phyloP scores from a whole-genome alignment of 2,329 filamentous ascomycete genomes.

The Epichloe scottii region DNA sequence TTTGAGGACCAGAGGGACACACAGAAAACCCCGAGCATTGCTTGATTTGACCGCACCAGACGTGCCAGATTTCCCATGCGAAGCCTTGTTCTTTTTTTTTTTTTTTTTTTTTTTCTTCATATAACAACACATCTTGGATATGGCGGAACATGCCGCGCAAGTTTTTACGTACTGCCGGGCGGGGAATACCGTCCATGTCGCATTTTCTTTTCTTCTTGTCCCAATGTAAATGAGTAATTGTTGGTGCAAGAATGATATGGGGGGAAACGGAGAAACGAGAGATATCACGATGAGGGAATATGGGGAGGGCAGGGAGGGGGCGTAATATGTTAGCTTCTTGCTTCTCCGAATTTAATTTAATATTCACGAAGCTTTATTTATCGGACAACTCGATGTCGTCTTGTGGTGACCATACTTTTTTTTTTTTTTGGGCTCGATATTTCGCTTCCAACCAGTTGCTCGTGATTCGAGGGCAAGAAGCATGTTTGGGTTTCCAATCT shows the following conservation, averaged over 20 bases:
- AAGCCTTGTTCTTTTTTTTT: neutral
- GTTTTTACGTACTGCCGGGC: neutral
- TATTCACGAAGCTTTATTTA: too few relatives aligned
- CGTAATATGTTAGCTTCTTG: too few relatives aligned
- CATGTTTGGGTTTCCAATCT: too few relatives aligned
- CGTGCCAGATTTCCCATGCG: neutral
- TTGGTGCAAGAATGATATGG: neutral
- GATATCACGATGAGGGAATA: neutral
- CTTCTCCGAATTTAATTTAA: neutral
- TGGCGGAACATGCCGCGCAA: neutral
- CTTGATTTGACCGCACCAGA: neutral
- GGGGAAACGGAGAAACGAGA: neutral
- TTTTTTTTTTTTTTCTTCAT: neutral
- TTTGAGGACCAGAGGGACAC: constrained; percentile 2
- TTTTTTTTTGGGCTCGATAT: too few relatives aligned
- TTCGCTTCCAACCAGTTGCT: too few relatives aligned
- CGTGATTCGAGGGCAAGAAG: too few relatives aligned
- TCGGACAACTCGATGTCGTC: too few relatives aligned
- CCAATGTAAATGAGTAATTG: neutral
- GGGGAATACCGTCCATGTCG: neutral
- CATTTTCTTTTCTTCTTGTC: neutral
- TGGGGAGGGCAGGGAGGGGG: neutral
- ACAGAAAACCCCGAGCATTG: neutral
- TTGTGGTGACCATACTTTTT: too few relatives aligned
- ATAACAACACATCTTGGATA: neutral